phyloP scores from a whole-genome alignment of 2,329 filamentous ascomycete genomes.

The Talaromyces sp. region DNA sequence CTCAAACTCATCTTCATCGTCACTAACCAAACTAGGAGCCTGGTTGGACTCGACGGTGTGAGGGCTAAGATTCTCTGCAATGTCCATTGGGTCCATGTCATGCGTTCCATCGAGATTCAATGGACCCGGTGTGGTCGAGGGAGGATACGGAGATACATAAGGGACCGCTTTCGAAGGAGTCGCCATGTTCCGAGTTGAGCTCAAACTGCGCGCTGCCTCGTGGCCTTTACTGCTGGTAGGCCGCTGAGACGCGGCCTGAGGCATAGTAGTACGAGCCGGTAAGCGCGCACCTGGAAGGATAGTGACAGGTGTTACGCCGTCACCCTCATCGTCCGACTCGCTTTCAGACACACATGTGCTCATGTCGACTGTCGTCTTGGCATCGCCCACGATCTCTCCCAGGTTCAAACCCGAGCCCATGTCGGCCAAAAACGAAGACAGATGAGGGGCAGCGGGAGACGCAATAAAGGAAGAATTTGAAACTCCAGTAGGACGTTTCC shows the following conservation, averaged over 20 bases:
- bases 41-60: constrained; percentile 68
- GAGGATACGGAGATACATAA: constrained; percentile 26
- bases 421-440: constrained; percentile 60
- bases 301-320: constrained; percentile 16
- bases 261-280: constrained; percentile 53
- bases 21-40: constrained; percentile 72
- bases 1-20: constrained; percentile 64
- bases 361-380: constrained; percentile 39
- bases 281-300: constrained; percentile 34
- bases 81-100: constrained; percentile 45
- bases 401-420: constrained; percentile 59
- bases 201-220: constrained; percentile 31
- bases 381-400: constrained; percentile 52
- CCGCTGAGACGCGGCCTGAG: constrained; percentile 45
- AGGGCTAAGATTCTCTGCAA: constrained; percentile 57
- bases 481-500: neutral
- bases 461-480: constrained; percentile 42
- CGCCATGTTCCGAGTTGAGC: constrained; percentile 33
- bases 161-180: constrained; percentile 29
- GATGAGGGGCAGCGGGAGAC: constrained; percentile 58
- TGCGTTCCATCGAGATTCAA: constrained; percentile 15
- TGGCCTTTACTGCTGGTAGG: constrained; percentile 56
- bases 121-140: constrained; percentile 34
- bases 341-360: constrained; percentile 35
- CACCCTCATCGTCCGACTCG: constrained; percentile 31